Percentiles rank a stretch among this genome's conserved stretches.
These are phyloP conservation scores for Haplographium delicatum DNA, from an alignment of 495 filamentous ascomycete species.

Conservation along the genomic window DNA sequence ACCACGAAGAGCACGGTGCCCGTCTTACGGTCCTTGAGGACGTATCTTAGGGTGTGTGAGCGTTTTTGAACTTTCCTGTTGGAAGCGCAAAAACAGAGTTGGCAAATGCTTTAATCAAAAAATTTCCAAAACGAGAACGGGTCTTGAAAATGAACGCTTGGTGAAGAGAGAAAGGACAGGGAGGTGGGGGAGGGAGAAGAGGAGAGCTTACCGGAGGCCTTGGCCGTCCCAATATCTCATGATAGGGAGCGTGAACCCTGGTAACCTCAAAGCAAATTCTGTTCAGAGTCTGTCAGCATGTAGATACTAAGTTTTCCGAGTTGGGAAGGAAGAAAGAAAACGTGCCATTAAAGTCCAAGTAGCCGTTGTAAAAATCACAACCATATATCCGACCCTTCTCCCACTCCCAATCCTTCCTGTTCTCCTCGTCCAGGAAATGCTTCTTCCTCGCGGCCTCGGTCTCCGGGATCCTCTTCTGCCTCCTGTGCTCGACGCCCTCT, in stretches of 20 bases:
- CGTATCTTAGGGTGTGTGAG: constrained; percentile 75
- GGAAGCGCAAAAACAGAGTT: constrained; percentile 2
- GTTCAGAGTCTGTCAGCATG: constrained; percentile 5
- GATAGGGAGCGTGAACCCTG: constrained; percentile 71
- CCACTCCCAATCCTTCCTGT: constrained; percentile 45
- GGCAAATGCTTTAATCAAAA: not conserved
- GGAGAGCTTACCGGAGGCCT: constrained; percentile 34
- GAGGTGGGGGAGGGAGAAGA: not conserved
- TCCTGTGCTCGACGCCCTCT: constrained; percentile 45
- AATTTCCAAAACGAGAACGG: not conserved
- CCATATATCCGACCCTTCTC: constrained; percentile 53
- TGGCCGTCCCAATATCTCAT: constrained; percentile 80
- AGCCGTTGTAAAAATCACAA: constrained; percentile 89
- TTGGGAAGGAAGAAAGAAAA: constrained; percentile 2
- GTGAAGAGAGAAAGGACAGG: constrained; percentile 10
- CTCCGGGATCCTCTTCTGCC: constrained; percentile 44
- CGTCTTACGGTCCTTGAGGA: constrained; percentile 70
- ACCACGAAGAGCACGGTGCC: constrained; percentile 72
- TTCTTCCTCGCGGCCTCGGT: constrained; percentile 53
- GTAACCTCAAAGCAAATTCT: constrained; percentile 74
- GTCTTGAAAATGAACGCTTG: too few relatives aligned
- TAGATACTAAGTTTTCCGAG: too few relatives aligned
- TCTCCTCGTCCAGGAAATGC: constrained; percentile 52
- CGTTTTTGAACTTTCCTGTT: constrained; percentile 32
- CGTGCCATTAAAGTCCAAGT: constrained; percentile 73